Percentiles rank a stretch among this genome's conserved stretches.
These are phyloP conservation scores for Epichloe gansuensis DNA, from an alignment of 2,329 filamentous ascomycete genomes.

Conservation along the genomic window DNA sequence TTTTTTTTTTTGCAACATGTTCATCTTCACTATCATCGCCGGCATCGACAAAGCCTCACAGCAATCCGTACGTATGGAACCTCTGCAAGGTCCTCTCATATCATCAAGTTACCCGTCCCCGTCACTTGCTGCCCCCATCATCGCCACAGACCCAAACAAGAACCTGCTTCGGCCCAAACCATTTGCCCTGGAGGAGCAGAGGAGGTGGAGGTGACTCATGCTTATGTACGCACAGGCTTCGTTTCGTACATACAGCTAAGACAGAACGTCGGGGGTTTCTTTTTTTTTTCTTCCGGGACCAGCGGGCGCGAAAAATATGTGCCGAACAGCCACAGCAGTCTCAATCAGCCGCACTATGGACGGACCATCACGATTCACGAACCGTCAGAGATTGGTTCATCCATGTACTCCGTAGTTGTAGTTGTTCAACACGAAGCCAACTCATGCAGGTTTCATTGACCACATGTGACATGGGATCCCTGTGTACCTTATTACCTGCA, in stretches of 20 bases:
- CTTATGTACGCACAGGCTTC: neutral
- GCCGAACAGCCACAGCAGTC: too few relatives aligned
- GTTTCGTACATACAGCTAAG: neutral
- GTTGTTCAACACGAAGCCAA: constrained; percentile 1
- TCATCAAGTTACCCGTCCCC: neutral
- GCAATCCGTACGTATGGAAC: too few relatives aligned
- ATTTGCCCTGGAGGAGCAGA: neutral
- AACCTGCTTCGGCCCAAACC: neutral
- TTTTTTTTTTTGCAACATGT: too few relatives aligned
- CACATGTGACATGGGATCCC: too few relatives aligned
- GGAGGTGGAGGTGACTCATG: neutral
- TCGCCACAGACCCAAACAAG: neutral
- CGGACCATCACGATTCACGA: too few relatives aligned
- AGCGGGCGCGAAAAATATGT: too few relatives aligned
- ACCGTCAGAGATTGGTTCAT: too few relatives aligned
- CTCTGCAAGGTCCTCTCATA: too few relatives aligned
- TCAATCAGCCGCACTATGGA: neutral
- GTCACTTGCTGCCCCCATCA: neutral
- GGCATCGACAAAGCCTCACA: neutral
- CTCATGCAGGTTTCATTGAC: neutral
- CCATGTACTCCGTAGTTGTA: too few relatives aligned
- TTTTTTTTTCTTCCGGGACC: too few relatives aligned
- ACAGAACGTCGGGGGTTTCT: neutral
- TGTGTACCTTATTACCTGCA: too few relatives aligned
- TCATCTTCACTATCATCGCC: neutral